Base-by-base conservation (phyloP, 2,329 filamentous ascomycete species). In the Aspergillus versicolor region DNA sequence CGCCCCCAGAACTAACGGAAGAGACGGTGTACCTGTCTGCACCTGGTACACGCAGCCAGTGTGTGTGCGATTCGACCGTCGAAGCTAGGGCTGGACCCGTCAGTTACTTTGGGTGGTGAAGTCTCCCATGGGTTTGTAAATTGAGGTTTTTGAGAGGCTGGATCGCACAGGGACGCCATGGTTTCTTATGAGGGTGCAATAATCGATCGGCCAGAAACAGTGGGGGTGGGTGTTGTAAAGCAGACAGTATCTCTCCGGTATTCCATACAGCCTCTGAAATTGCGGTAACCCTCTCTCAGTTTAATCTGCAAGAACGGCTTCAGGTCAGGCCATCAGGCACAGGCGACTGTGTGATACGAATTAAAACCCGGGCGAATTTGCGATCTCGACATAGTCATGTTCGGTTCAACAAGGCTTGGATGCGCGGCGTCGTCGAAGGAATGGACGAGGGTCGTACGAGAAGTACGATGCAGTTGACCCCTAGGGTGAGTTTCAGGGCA, bases 31-130 rank as follows among this genome's bases (percentile, higher is more conserved):
- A 79, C 78, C 69, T 79, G 77, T 73, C 78, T 73, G 67, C 78
- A 81, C 54, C 78, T 73, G 32, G 77, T 79, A 61, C 78, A 81
- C 24, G 78, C 78, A 9, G 78, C 80, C 56, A 81, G 70, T 21
- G 78, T 81, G 64, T 81, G 78, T 54, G 75, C 73, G 60, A 75
- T 71, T 57, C 75, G 75, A 53, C 71, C 69, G 62, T 75, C 72
- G 22, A 72, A 69, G 50, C 62, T 62, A 30, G 72, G 67, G 38
- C 64, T 62, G 45, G 65, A 67, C 46, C 66, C 67, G 50, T 68
- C 66, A 49, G 69, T 63, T 42, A 57, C 56, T 64, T 57, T 70
- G 48, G 65, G 64, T 50, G 70, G 66, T 58, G 66, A 52, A 24
- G 64, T 59, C 30, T 61, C 63, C 66, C 66, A 68, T 40, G 66